phyloP scores from a whole-genome alignment of 176 grass and related monocot genomes.

The Lolium rigidum region DNA sequence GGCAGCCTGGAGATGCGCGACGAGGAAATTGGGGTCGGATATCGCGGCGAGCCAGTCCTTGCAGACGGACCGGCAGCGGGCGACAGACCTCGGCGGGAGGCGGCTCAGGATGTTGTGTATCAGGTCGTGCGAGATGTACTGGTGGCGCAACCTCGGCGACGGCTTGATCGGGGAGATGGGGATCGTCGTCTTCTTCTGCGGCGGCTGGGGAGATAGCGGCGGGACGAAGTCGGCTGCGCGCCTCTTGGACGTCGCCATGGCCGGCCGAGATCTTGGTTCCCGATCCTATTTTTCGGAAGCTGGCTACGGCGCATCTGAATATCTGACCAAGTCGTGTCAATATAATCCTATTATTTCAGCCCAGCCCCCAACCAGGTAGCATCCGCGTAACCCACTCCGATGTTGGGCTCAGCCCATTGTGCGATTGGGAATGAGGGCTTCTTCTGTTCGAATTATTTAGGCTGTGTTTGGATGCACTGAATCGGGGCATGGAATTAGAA shows the following conservation, averaged over 20 bases:
- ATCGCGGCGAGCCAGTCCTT: neutral
- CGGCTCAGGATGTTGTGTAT: neutral
- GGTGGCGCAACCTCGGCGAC: neutral
- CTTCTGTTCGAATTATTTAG: too few species aligned
- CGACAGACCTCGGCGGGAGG: neutral
- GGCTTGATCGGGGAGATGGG: neutral
- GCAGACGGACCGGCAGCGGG: neutral
- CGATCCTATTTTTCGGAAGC: too few species aligned
- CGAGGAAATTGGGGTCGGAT: neutral
- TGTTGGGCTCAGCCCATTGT: too few species aligned
- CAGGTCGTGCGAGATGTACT: neutral
- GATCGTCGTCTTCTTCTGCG: neutral
- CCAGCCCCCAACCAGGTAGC: too few species aligned
- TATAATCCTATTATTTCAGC: too few species aligned
- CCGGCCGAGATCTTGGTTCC: neutral
- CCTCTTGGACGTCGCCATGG: neutral
- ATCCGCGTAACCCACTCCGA: too few species aligned
- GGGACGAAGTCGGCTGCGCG: neutral
- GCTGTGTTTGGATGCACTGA: too few species aligned
- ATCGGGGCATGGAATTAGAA: too few species aligned
- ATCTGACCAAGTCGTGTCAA: too few species aligned
- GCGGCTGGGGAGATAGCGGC: neutral
- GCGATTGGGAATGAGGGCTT: too few species aligned
- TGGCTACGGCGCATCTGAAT: too few species aligned
- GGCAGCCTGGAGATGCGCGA: neutral